Evolutionary conservation across 2,329 filamentous ascomycete genomes (phyloP).

Genomic region (Xylaria sp.): DNA sequence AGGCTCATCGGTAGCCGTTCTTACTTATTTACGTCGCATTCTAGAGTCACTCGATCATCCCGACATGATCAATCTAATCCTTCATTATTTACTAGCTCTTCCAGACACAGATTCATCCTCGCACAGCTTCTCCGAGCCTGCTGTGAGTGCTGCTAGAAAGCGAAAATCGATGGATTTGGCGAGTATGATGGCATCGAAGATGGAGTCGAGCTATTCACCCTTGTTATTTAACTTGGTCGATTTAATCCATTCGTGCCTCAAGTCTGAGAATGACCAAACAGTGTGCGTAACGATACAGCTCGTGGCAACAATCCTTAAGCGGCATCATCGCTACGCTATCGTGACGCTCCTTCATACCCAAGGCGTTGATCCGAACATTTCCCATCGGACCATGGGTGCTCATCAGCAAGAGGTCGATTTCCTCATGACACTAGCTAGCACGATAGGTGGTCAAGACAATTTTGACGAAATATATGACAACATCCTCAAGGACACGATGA

Average conservation of each 20-base stretch:
- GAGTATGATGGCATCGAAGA: constrained; percentile 79
- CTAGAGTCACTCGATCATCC: constrained; percentile 92
- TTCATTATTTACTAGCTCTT: constrained; percentile 90
- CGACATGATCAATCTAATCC: constrained; percentile 91
- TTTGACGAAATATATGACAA: constrained; percentile 79
- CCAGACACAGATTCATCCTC: constrained; percentile 65
- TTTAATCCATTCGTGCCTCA: constrained; percentile 84
- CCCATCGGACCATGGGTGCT: constrained; percentile 75
- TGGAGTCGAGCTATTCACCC: constrained; percentile 79
- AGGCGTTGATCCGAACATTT: constrained; percentile 63
- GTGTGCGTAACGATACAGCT: constrained; percentile 89
- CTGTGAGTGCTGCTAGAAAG: constrained; percentile 76
- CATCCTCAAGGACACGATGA: constrained; percentile 76
- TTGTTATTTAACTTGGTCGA: constrained; percentile 94
- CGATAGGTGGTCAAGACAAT: constrained; percentile 74
- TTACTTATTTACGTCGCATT: constrained; percentile 92
- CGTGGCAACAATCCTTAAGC: constrained; percentile 83
- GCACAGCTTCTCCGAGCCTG: constrained; percentile 57
- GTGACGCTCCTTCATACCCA: constrained; percentile 79
- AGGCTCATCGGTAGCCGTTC: constrained; percentile 93
- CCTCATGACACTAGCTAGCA: constrained; percentile 74
- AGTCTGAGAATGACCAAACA: constrained; percentile 87
- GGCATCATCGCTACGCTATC: constrained; percentile 88
- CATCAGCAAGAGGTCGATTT: constrained; percentile 80
- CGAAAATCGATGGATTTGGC: constrained; percentile 91